Base-by-base conservation (phyloP, 345 rosid species). In the Eucalyptus erythrocorys region DNA sequence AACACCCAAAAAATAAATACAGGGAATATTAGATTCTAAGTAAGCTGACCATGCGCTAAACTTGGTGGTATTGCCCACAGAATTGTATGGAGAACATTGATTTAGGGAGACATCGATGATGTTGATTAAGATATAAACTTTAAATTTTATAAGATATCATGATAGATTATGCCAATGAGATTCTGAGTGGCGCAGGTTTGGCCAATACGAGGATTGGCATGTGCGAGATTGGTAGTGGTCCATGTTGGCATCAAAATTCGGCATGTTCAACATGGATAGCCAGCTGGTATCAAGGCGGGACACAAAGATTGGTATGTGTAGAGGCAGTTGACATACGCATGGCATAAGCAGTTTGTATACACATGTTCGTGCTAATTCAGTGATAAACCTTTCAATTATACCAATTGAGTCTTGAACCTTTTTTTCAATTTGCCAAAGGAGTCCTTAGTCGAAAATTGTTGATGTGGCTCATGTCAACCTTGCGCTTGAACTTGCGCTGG, bases 291-390 rank as follows among this genome's bases (percentile, higher is more conserved):
- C 21, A 8, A n/a, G 76, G 76, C 1, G 3, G 40, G 40, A 34
- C 34, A n/a, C 5, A 34, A 15, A n/a, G 76, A 64, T 15, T 0
- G 40, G 21, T 15, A 64, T 15, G 76, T 8, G 30, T 68, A 34
- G 80, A 68, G 40, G 12, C 1, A 3, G 10, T 68, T 17, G 24
- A 17, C 13, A 10, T 68, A 68, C 7, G 3, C 4, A 21, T 15
- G 40, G 21, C 11, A 7, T 6, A 8, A 64, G 40, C 6, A 15
- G 10, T 14, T 64, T n/a, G 37, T 15, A n/a, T 64, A 2, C 6
- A 64, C 21, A 15, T n/a, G 3, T 0, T 55, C 0, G 3, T 24
- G 13, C 0, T 2, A 55, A 24, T 22, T 55, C 1, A 24, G 0
- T 10, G 1, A 24, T 55, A 55, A 10, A 2, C 1, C 0, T 55